These are phyloP conservation scores for Paragyromitra xinjiangensis DNA, from an alignment of 495 filamentous ascomycete species.

Conservation along the genomic window DNA sequence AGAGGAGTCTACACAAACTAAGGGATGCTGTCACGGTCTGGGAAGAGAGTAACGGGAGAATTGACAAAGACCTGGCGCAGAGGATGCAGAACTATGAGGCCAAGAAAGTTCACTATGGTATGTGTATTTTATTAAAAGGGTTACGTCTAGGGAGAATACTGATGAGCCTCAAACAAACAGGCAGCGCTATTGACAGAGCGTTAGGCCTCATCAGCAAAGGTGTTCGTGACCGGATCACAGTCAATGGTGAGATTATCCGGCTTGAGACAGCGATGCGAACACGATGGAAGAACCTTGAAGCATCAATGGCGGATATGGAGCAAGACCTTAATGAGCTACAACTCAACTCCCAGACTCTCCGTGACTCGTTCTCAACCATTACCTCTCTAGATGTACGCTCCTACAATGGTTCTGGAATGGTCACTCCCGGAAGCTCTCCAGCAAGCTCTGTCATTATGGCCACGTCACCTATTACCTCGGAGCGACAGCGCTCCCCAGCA, in stretches of 20 bases:
- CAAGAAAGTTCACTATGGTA: slow-evolving; percentile 88
- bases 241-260: slow-evolving; percentile 91
- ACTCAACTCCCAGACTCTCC: slow-evolving; percentile 74
- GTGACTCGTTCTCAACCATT: slow-evolving; percentile 93
- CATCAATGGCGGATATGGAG: slow-evolving; percentile 79
- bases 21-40: slow-evolving; percentile 68
- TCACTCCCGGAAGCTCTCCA: slow-evolving; percentile 87
- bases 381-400: slow-evolving; percentile 82
- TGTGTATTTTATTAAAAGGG: slow-evolving; percentile 43
- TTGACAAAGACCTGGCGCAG: slow-evolving; percentile 78
- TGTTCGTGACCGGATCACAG: slow-evolving; percentile 85
- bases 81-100: slow-evolving; percentile 93
- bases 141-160: slow-evolving; percentile 39
- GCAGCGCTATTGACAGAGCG: slow-evolving; percentile 91
- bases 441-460: slow-evolving; percentile 86
- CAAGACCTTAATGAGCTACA: slow-evolving; percentile 75
- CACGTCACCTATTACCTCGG: slow-evolving; percentile 56
- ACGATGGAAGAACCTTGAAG: slow-evolving; percentile 77
- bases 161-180: slow-evolving; percentile 52
- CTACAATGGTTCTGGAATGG: slow-evolving; percentile 72
- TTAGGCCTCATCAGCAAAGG: slow-evolving; percentile 91
- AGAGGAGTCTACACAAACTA: slow-evolving; percentile 81
- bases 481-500: slow-evolving; percentile 50
- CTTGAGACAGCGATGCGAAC: slow-evolving; percentile 82
- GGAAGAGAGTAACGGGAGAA: slow-evolving; percentile 55